phyloP scores from a whole-genome alignment of 176 grass and related monocot genomes.

The Hsuehochloa calcarea region DNA sequence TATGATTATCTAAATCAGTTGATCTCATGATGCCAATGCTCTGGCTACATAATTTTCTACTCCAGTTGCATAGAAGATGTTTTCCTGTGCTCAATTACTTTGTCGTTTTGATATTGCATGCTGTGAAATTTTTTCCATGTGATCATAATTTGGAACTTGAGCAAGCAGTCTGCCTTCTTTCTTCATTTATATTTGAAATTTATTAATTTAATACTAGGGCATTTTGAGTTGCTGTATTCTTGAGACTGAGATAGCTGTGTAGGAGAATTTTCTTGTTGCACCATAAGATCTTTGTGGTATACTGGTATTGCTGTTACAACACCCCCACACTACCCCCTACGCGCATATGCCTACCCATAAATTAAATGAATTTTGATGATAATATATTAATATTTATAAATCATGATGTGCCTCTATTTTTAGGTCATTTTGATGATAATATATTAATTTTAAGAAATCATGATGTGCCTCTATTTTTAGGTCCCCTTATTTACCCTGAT shows the following conservation, averaged over 20 bases:
- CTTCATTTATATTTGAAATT: background rate
- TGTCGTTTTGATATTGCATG: background rate
- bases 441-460: background rate
- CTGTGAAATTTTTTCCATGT: background rate
- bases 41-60: background rate
- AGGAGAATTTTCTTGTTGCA: background rate
- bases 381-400: background rate
- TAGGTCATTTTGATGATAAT: constrained; percentile 37
- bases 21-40: background rate
- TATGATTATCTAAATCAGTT: background rate
- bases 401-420: background rate
- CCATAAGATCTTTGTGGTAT: background rate
- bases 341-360: background rate
- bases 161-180: background rate
- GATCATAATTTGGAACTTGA: background rate
- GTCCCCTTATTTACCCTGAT: constrained; percentile 68
- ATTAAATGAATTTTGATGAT: background rate
- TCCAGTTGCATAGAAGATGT: background rate
- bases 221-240: too few relatives aligned
- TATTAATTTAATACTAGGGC: too few relatives aligned
- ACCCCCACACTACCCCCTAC: background rate
- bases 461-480: constrained; percentile 35
- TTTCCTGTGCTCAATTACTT: background rate
- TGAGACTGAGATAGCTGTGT: background rate
- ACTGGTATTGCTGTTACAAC: background rate